phyloP scores from a whole-genome alignment of 148 eudicot genomes.

The Rhododendron ovatum region DNA sequence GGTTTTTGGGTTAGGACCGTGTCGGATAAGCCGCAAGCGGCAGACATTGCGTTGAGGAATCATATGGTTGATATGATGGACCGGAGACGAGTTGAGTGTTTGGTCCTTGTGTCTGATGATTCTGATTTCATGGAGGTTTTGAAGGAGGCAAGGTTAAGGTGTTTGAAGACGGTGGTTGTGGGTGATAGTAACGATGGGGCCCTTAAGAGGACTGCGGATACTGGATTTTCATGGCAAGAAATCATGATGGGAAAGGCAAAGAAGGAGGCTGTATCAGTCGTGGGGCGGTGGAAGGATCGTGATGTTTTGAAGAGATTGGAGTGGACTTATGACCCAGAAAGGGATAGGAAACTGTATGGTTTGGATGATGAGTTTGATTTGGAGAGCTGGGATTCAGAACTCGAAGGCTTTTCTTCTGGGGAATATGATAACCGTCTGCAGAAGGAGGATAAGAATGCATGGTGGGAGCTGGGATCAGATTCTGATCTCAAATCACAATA shows the following conservation, averaged over 20 bases:
- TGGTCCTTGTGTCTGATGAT: conserved; percentile 85
- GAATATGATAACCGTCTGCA: conserved; percentile 16
- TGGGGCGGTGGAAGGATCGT: conserved; percentile 72
- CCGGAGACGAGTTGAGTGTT: conserved; percentile 35
- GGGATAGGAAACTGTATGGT: conserved; percentile 22
- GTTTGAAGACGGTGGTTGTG: conserved; percentile 76
- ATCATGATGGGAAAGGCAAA: conserved; percentile 70
- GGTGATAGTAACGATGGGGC: conserved; percentile 64
- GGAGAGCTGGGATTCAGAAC: conserved; percentile 26
- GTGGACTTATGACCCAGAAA: conserved; percentile 63
- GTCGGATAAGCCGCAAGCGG: conserved; percentile 65
- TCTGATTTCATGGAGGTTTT: conserved; percentile 56
- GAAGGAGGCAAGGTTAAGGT: conserved; percentile 74
- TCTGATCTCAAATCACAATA: conserved; percentile 9
- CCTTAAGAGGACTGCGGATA: conserved; percentile 70
- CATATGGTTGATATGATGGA: conserved; percentile 78
- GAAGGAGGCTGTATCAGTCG: conserved; percentile 59
- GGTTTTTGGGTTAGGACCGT: conserved; percentile 76
- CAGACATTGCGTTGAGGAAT: conserved; percentile 54
- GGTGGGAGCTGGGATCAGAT: conserved; percentile 40
- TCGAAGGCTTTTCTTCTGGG: conserved; percentile 15
- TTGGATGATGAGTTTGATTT: conserved; percentile 17
- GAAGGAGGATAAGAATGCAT: conserved; percentile 18
- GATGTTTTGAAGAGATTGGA: conserved; percentile 68
- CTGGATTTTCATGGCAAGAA: conserved; percentile 79